A percentile compares a stretch with the other conserved stretches of the same genome.
phyloP scores from a whole-genome alignment of 495 filamentous ascomycete species.

The Umbilicaria muhlenbergii region DNA sequence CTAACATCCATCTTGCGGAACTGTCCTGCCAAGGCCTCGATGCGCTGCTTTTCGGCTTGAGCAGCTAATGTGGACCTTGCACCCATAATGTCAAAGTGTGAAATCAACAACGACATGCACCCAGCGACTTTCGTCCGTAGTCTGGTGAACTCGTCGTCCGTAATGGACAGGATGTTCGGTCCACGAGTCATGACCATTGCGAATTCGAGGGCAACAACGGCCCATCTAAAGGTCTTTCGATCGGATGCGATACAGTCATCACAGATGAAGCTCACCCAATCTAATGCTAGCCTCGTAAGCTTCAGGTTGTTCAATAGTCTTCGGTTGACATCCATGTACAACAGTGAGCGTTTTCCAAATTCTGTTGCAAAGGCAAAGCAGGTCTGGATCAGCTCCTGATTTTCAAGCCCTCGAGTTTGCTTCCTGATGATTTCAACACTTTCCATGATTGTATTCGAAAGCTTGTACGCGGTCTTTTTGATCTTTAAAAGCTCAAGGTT shows the following conservation, averaged over 20 bases:
- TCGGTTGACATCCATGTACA: constrained; percentile 86
- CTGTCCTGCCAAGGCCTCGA: constrained; percentile 53
- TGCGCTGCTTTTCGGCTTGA: constrained; percentile 72
- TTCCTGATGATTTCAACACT: constrained; percentile 83
- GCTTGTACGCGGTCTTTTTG: constrained; percentile 85
- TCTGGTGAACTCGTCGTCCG: constrained; percentile 67
- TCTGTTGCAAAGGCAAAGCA: constrained; percentile 98
- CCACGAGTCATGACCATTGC: constrained; percentile 94
- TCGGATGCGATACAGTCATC: constrained; percentile 95
- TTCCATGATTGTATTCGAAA: constrained; percentile 99
- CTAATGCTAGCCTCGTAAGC: constrained; percentile 77
- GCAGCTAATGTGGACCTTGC: constrained; percentile 84
- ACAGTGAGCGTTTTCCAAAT: constrained; percentile 84
- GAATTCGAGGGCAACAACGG: constrained; percentile 87
- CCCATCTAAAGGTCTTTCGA: constrained; percentile 92
- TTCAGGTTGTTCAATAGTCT: constrained; percentile 93
- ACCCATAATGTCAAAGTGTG: constrained; percentile 98
- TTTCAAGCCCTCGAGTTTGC: constrained; percentile 71
- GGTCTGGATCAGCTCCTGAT: constrained; percentile 93
- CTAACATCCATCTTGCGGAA: constrained; percentile 60
- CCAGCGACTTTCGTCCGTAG: constrained; percentile 81
- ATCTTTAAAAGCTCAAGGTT: constrained; percentile 87
- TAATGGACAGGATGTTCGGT: constrained; percentile 74
- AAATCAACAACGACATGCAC: constrained; percentile 95
- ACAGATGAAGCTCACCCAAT: constrained; percentile 96